These are phyloP conservation scores for Paecilomyces sp. DNA, from an alignment of 2,329 filamentous ascomycete genomes.

Conservation along the genomic window DNA sequence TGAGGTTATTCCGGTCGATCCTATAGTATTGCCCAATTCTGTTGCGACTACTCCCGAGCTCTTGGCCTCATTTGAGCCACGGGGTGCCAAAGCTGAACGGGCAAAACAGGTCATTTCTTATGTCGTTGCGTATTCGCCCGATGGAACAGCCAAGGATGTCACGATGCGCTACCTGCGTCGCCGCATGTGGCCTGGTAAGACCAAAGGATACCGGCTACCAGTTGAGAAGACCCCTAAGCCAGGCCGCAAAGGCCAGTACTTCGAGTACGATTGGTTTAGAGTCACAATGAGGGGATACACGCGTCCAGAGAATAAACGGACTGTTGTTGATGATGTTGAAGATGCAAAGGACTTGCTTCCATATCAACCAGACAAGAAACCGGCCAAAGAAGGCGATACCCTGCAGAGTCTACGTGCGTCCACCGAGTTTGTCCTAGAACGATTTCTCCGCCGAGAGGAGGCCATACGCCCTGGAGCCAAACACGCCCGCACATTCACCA, in stretches of 20 bases:
- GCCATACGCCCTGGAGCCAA: conserved; percentile 64
- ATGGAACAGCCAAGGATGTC: conserved; percentile 89
- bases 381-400: conserved; percentile 68
- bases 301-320: conserved; percentile 47
- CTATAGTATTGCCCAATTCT: conserved; percentile 58
- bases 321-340: conserved; percentile 70
- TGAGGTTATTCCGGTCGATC: conserved; percentile 71
- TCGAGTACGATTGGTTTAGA: conserved; percentile 84
- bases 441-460: conserved; percentile 87
- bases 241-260: conserved; percentile 67
- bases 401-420: conserved; percentile 84
- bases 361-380: conserved; percentile 64
- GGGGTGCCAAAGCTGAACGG: conserved; percentile 75
- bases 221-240: conserved; percentile 75
- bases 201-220: conserved; percentile 74
- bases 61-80: conserved; percentile 69
- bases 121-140: conserved; percentile 70
- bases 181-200: conserved; percentile 76
- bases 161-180: conserved; percentile 84
- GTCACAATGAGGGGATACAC: conserved; percentile 68
- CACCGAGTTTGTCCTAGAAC: conserved; percentile 73
- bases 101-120: conserved; percentile 88
- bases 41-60: conserved; percentile 67
- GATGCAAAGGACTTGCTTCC: conserved; percentile 70
- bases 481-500: conserved; percentile 67